These are phyloP conservation scores for Plasmodium knowlesi DNA, from an alignment of 169 alveolate genomes.

Conservation along the genomic window DNA sequence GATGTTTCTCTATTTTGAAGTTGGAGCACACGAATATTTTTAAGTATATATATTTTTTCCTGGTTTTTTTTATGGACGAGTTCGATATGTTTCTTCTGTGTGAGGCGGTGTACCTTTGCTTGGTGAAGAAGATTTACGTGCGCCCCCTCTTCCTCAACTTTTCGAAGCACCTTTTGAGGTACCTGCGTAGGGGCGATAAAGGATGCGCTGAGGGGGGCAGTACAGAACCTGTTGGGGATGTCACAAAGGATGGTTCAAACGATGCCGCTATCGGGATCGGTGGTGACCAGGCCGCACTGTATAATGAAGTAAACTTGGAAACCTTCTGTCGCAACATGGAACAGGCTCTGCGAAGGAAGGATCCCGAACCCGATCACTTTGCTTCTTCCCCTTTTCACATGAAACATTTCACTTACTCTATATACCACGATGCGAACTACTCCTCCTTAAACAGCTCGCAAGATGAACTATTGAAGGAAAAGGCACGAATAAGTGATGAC, in stretches of 20 bases:
- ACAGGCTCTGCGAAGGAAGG: background rate
- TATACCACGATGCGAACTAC: slow-evolving; percentile 51
- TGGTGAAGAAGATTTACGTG: slow-evolving; percentile 32
- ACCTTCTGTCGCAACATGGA: slow-evolving; percentile 17
- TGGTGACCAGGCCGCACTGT: background rate
- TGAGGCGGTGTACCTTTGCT: slow-evolving; percentile 62
- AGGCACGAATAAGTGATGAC: background rate
- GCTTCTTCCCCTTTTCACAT: background rate
- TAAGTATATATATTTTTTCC: slow-evolving; percentile 68
- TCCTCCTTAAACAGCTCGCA: slow-evolving; percentile 17
- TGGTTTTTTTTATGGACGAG: slow-evolving; percentile 53
- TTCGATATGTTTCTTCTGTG: slow-evolving; percentile 24
- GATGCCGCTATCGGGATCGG: background rate
- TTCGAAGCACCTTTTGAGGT: slow-evolving; percentile 3
- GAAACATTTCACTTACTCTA: slow-evolving; percentile 13
- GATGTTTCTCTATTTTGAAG: slow-evolving; percentile 55
- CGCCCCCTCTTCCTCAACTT: slow-evolving; percentile 45
- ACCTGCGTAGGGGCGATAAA: background rate
- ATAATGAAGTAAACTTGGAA: slow-evolving; percentile 22
- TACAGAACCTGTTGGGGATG: background rate
- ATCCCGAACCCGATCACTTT: background rate
- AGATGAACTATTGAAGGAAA: background rate
- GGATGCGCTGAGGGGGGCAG: background rate
- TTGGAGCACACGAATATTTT: slow-evolving; percentile 58
- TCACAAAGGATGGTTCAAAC: background rate